Base-by-base conservation (phyloP, 2,329 filamentous ascomycete species). In the Tolypocladium album region DNA sequence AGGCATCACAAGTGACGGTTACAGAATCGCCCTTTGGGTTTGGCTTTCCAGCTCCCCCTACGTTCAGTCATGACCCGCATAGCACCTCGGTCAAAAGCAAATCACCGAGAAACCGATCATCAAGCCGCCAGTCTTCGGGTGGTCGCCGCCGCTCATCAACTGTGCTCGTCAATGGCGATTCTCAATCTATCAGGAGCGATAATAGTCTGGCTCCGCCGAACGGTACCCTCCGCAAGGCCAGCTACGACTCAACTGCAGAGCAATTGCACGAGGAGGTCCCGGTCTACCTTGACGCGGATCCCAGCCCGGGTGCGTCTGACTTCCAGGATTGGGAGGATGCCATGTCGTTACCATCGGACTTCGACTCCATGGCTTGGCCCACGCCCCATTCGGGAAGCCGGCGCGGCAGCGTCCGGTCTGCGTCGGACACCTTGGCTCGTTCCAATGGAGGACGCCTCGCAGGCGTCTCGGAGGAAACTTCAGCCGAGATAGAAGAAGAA, bases 241-340 rank as follows among this genome's bases (percentile, higher is more conserved):
- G 67, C 55, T 64, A 67, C 12, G 65, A 59, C 7, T 61, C 60
- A 15, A 13, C 55, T 24, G 60, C 57, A 4, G 61, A 63, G 20
- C 56, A 43, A 36, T 17, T 34, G 15, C 31, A 38, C 1, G 55
- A 64, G 36, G 64, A 69, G 22, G 60, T 63, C 34, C 57, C 62
- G 4, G 40, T 73, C 3, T 70, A 68, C 36, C 64, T 72, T 20
- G 70, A 71, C 42, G 59, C 62, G 3, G 73, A 75, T 59, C 70
- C 73, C 1, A 74, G 69, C 55, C 73, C 70, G 3, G 73, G 77
- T 50, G 62, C 75, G 58, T 72, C 72, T 60, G 75, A 77, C 62
- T 75, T 75, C n/a, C 68, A 70, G 63, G 72, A 71, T 3, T 72
- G 70, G 43, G 71, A 73, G 11, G 63, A 55, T 0, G 62, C 61